A percentile compares a stretch with the other conserved stretches of the same genome.
Evolutionary conservation across 306 rosid species (phyloP).

Genomic region (Aeschynomene evenia): DNA sequence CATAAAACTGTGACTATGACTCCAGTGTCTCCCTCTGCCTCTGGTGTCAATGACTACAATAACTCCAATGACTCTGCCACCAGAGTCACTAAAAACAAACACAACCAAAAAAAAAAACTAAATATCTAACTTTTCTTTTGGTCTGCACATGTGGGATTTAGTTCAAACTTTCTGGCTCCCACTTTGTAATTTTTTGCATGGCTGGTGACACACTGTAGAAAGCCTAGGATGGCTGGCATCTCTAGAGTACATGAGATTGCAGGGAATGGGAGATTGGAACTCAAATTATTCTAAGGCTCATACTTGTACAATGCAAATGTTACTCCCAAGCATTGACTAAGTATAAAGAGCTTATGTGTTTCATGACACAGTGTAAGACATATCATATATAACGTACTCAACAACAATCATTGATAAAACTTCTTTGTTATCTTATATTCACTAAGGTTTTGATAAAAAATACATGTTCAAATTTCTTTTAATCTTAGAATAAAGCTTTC

Average conservation of each 20-base stretch:
- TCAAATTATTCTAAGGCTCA: neutral
- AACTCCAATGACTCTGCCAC: too few relatives aligned
- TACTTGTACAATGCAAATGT: neutral
- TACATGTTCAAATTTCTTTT: neutral
- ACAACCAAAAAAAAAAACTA: too few relatives aligned
- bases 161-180: slow-evolving; percentile 14
- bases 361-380: neutral
- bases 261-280: slow-evolving; percentile 2
- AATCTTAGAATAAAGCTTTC: neutral
- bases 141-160: slow-evolving; percentile 21
- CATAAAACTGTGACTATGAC: too few relatives aligned
- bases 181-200: slow-evolving; percentile 32
- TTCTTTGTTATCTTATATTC: neutral
- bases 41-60: too few relatives aligned
- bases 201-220: slow-evolving; percentile 39
- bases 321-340: neutral
- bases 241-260: neutral
- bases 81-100: too few relatives aligned
- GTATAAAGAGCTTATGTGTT: neutral
- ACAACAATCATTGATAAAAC: neutral
- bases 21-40: too few relatives aligned
- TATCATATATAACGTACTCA: neutral
- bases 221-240: neutral
- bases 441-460: neutral
- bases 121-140: neutral